Evolutionary conservation across 2,329 filamentous ascomycete genomes (phyloP), one percentile per base, ranked within the genome.

Genomic region (Aspergillus vadensis): DNA sequence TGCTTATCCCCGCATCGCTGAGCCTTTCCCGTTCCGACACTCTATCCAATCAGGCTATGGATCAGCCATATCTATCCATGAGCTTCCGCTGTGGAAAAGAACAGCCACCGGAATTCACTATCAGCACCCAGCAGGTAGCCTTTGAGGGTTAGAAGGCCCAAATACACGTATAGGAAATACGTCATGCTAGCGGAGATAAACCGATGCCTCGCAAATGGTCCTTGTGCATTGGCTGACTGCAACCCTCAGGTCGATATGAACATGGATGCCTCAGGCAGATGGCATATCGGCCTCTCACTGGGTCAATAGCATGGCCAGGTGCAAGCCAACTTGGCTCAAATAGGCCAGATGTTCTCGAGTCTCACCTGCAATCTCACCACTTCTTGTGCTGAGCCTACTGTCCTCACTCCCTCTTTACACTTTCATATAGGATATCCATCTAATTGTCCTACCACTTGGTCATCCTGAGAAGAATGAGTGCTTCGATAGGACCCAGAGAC

Each of bases 1-100:
- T 47, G 39, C 53, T 55, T 55, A 47, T 47, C 53, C 53, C 53
- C 53, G 43, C 53, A 44, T 21, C 38, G 12, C 27, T 41, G 19
- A 32, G 44, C 44, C 52, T 41, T 55, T 55, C 41, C 25, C 10
- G 14, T 17, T n/a, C 17, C n/a, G 14, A 1, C 9, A 8, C 21
- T 55, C 4, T n/a, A 44, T 14, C 39, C 39, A 32, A 30, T 47
- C 23, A 41, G 19, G n/a, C 17, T 12, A 30, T 36, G 15, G 38
- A 25, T 32, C 12, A 10, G 14, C 30, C 53, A 30, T 55, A 55
- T 47, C 53, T 55, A 30, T 47, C 53, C 27, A 55, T 12, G 21
- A 47, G 15, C 25, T 30, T 55, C 53, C 25, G 39, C 19, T 25
- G 9, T 14, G 23, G 51, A 47, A 47, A 17, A 32, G 25, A 50